Conservation (phyloP, 2,329 filamentous ascomycete genomes). For the Ophiocordyceps camponoti-leonardi region DNA sequence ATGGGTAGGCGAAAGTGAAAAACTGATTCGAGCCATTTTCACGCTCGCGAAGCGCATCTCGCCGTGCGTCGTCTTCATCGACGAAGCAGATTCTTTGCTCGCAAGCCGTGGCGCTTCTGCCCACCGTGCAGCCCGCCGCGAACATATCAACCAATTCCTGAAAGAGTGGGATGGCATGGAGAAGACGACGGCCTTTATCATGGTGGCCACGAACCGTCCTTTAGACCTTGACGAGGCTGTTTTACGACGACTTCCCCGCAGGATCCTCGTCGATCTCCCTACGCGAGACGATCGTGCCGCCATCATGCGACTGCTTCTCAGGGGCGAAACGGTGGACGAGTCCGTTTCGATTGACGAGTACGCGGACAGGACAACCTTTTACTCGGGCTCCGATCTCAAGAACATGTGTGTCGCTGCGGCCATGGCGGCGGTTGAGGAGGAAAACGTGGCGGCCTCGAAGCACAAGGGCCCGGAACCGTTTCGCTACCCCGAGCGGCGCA, state of each 20-base stretch:
- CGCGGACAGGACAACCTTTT: slow-evolving; percentile 53
- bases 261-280: slow-evolving; percentile 58
- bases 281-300: slow-evolving; percentile 45
- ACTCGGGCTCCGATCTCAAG: slow-evolving; percentile 72
- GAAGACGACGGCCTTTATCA: slow-evolving; percentile 77
- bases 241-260: slow-evolving; percentile 55
- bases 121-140: slow-evolving; percentile 57
- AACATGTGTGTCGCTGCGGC: slow-evolving; percentile 68
- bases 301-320: slow-evolving; percentile 56
- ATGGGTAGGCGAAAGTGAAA: slow-evolving; percentile 91
- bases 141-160: slow-evolving; percentile 92
- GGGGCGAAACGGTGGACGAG: slow-evolving; percentile 44
- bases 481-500: slow-evolving; percentile 41
- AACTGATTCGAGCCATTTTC: slow-evolving; percentile 88
- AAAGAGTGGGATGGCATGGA: slow-evolving; percentile 90
- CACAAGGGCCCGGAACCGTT: slow-evolving; percentile 26
- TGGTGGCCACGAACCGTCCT: slow-evolving; percentile 92
- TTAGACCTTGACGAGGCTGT: slow-evolving; percentile 89
- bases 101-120: slow-evolving; percentile 52
- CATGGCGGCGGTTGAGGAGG: slow-evolving; percentile 62
- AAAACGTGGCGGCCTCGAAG: slow-evolving; percentile 27
- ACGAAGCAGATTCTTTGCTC: slow-evolving; percentile 89
- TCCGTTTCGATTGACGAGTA: slow-evolving; percentile 44
- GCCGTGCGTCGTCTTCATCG: slow-evolving; percentile 89
- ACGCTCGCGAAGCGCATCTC: slow-evolving; percentile 77